A percentile compares a stretch with the other conserved stretches of the same genome.
Conservation (phyloP, 805 yeast genomes). For the Saccharomycopsis vini region DNA sequence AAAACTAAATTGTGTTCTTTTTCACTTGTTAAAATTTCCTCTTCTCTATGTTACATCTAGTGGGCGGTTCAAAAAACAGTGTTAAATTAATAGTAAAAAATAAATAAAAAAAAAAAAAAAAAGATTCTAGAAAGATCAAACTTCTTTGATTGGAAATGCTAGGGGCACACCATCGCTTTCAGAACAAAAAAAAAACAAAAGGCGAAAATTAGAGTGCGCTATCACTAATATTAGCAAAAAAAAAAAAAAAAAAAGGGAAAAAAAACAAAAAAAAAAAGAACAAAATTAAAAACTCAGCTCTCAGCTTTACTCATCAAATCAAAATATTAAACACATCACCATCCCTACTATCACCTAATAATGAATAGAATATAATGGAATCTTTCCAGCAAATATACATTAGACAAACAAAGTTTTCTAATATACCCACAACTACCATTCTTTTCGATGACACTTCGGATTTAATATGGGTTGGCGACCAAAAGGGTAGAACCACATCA, state of each 20-base stretch:
- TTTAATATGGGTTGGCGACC: slow-evolving; percentile 79
- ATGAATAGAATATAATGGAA: too few species aligned
- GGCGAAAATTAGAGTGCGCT: neutral
- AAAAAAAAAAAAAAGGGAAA: neutral
- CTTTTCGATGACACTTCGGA: slow-evolving; percentile 67
- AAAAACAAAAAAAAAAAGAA: too few species aligned
- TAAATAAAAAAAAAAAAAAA: too few species aligned
- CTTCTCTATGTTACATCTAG: too few species aligned
- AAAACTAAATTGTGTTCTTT: too few species aligned
- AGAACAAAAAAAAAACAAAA: too few species aligned
- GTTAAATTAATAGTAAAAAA: too few species aligned
- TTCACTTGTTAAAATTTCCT: too few species aligned
- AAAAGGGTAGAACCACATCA: slow-evolving; percentile 41
- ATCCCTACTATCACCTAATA: neutral
- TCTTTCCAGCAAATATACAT: slow-evolving; percentile 11
- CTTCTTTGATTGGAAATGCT: too few species aligned
- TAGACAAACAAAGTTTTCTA: slow-evolving; percentile 4
- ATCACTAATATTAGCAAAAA: neutral
- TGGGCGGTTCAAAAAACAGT: too few species aligned
- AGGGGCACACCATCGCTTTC: too few species aligned
- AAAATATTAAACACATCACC: neutral
- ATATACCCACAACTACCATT: neutral
- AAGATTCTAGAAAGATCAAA: too few species aligned
- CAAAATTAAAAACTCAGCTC: neutral
- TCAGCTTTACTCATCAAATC: neutral